Evolutionary conservation across 2,329 filamentous ascomycete species (phyloP), one percentile per base, ranked within the genome.

Genomic region (Dichotomopilus funicola): DNA sequence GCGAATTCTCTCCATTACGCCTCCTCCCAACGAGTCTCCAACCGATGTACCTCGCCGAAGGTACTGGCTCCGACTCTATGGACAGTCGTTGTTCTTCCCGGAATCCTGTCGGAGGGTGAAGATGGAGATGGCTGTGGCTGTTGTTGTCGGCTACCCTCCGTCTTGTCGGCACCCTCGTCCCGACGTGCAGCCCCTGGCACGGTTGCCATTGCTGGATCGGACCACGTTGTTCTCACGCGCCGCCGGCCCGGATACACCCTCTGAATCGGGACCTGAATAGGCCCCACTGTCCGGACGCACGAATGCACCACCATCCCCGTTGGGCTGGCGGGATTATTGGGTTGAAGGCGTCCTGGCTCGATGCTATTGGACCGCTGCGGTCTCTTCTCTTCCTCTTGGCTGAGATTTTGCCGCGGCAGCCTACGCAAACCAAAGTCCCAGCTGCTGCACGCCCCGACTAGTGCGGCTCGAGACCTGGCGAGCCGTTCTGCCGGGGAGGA

Each of bases 401-500:
- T 44, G 41, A 6, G 37, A 31, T 43, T 12, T 35, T 43, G 49
- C 5, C 43, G 19, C 27, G 2, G 34, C 12, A 45, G 27, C n/a
- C 12, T 42, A 5, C 36, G 10, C 31, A 40, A 27, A n/a, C 52
- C 41, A 27, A 37, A 40, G 7, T 46, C 43, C 44, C 54, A 48
- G 11, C 43, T 50, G 36, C 53, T 47, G 13, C 8, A 11, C 4
- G 55, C 55, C 6, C 53, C 45, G 11, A 45, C 51, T 11, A 56
- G 53, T 4, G 51, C 48, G 1, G 54, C 37, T 1, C 59, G 54
- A 41, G 69, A 62, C 13, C 62, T 68, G 7, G 62, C 65, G 33
- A 71, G 59, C 38, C 72, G 72, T 45, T 72, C 60, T 6, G 67
- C 34, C 1, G 66, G 55, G 0, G 67, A 64, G 56, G 67, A 67